Base-by-base conservation (phyloP, 176 grass and related monocot species). In the Pontederia paniculata region DNA sequence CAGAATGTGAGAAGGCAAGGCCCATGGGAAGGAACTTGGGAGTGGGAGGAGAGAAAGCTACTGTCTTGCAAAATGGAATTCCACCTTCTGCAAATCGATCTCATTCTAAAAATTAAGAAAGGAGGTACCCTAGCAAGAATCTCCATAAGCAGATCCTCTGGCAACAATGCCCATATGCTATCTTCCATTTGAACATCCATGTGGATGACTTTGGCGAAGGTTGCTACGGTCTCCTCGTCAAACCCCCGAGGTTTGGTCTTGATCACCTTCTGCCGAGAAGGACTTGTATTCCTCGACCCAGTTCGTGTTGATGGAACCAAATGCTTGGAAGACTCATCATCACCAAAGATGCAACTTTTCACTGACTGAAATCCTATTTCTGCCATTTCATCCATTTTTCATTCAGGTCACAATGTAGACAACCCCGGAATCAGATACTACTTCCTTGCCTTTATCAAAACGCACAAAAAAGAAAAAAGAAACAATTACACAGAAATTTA, bases 71-170 rank as follows among this genome's bases (percentile, higher is more conserved):
- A 75, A 54, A 85, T 59, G 31, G 73, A 42, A 52, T 69, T 81
- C 89, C 89, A 95, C 52, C 85, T 73, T 66, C 77, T 80, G 58
- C 78, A 95, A 54, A 89, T 78, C 43, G 76, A 54, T 63, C 78
- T 82, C 53, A 95, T 52, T 69, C 75, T 83, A 74, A 80, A 83
- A 69, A 95, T 78, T 50, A 85, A 76, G 78, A 95, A 89, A 23
- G 89, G 89, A 59, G 89, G 81, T n/a, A 95, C 84, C 44, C 89
- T 78, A 20, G 84, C 89, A n/a, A 89, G 78, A 55, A 95, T 60
- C 69, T 95, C 89, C 10, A 82, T 63, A 63, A 85, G 81, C 19
- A 89, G 73, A 63, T 95, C 89, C 46, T 95, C 85, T 2, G 89
- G 89, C 58, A 95, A 72, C 13, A 54, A 62, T 8, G 70, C 60